A percentile compares a stretch with the other conserved stretches of the same genome.
These are phyloP conservation scores for Suhomyces vadensis DNA, from an alignment of 805 yeast species.

Conservation along the genomic window DNA sequence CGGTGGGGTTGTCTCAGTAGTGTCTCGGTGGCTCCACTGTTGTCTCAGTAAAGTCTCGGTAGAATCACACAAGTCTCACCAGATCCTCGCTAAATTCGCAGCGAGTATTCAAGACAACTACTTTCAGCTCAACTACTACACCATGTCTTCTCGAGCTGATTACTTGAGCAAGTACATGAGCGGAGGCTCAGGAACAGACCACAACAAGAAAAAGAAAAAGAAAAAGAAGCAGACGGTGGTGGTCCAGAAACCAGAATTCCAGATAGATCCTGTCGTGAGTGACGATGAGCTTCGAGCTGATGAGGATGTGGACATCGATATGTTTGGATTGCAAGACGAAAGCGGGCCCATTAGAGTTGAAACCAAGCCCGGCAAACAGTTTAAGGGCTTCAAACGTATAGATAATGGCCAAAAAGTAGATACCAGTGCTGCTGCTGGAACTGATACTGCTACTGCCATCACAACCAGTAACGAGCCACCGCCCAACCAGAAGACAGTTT, in stretches of 20 bases:
- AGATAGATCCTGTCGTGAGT: background rate
- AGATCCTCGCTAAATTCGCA: too few relatives aligned
- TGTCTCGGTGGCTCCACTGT: too few relatives aligned
- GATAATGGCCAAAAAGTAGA: slow-evolving; percentile 18
- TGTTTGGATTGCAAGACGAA: slow-evolving; percentile 5
- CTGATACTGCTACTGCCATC: background rate
- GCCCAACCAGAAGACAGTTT: slow-evolving; percentile 38
- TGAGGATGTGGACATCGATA: slow-evolving; percentile 18
- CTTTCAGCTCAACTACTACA: background rate
- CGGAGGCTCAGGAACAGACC: slow-evolving; percentile 7
- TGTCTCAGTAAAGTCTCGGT: too few relatives aligned
- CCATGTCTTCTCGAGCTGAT: slow-evolving; percentile 27
- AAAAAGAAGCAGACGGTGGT: slow-evolving; percentile 17
- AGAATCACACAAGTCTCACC: too few relatives aligned
- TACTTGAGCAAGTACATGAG: slow-evolving; percentile 33
- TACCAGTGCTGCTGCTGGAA: background rate
- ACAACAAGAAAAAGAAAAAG: slow-evolving; percentile 17
- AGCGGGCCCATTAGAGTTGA: slow-evolving; percentile 24
- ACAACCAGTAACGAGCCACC: slow-evolving; percentile 4
- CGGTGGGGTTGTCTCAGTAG: too few relatives aligned
- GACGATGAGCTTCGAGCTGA: background rate
- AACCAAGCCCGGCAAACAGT: slow-evolving; percentile 10
- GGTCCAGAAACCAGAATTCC: slow-evolving; percentile 11
- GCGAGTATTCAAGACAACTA: too few relatives aligned
- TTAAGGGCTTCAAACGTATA: slow-evolving; percentile 39